phyloP scores from a whole-genome alignment of 495 filamentous ascomycete species.

The Aspergillus diversus region DNA sequence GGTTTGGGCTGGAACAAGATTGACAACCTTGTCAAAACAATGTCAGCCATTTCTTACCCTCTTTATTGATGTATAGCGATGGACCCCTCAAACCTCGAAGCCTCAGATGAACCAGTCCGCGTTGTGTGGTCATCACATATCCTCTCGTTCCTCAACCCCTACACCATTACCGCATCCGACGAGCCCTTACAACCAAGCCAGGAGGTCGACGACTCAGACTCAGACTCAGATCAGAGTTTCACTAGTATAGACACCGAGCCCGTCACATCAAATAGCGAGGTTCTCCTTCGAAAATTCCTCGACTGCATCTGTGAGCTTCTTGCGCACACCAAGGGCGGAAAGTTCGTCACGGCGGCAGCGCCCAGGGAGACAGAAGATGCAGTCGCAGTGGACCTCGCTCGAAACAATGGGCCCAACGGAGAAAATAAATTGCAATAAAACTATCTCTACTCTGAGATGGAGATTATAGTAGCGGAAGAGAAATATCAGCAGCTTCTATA shows the following conservation, averaged over 20 bases:
- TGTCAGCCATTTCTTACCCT: too few species aligned
- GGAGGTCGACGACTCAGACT: neutral
- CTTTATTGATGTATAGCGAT: too few species aligned
- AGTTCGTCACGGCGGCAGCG: neutral
- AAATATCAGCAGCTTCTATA: too few species aligned
- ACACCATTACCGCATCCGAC: slow-evolving; percentile 2
- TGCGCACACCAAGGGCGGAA: neutral
- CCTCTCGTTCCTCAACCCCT: neutral
- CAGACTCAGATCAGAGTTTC: neutral
- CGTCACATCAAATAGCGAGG: neutral
- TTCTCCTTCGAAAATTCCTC: neutral
- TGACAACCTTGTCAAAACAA: too few species aligned
- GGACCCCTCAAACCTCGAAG: too few species aligned
- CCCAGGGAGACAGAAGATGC: slow-evolving; percentile 1
- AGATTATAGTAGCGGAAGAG: too few species aligned
- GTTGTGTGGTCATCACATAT: slow-evolving; percentile 3
- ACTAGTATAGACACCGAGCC: neutral
- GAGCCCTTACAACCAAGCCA: neutral
- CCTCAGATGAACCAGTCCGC: too few species aligned
- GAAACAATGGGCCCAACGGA: neutral
- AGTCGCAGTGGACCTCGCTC: neutral
- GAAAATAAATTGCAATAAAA: too few species aligned
- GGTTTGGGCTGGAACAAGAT: too few species aligned
- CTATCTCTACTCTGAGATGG: too few species aligned
- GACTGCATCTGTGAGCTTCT: neutral